A percentile compares a stretch with the other conserved stretches of the same genome.
These are phyloP conservation scores for Suillus alpinus DNA, from an alignment of 768 basidiomycete species.

Conservation along the genomic window DNA sequence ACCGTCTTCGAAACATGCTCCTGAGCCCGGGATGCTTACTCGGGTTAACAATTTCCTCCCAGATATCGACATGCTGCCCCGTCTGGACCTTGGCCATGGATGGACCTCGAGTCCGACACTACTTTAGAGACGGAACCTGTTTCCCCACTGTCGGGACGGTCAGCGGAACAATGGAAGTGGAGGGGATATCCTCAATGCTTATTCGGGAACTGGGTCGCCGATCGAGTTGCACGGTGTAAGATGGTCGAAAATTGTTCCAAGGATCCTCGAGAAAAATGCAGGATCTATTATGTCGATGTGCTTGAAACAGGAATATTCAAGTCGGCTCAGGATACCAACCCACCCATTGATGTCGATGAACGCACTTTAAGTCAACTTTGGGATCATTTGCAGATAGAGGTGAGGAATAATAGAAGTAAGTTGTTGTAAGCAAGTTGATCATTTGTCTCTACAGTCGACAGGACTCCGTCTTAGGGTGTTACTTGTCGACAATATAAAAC, in stretches of 20 bases:
- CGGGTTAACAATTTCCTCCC: not conserved
- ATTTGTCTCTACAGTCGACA: conserved; percentile 9
- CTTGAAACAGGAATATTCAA: conserved; percentile 33
- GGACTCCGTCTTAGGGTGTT: conserved; percentile 25
- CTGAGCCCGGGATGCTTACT: not conserved
- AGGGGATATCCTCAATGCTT: conserved; percentile 40
- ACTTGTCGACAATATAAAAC: conserved; percentile 44
- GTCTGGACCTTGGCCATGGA: conserved; percentile 36
- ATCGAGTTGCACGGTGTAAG: conserved; percentile 29
- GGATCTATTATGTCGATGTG: conserved; percentile 38
- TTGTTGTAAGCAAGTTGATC: not conserved
- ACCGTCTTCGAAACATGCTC: not conserved
- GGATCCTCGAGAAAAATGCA: not conserved
- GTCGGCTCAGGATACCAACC: not conserved
- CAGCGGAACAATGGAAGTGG: conserved; percentile 15
- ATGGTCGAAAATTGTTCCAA: conserved; percentile 14
- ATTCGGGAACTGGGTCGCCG: conserved; percentile 47
- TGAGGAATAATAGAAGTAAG: conserved; percentile 1
- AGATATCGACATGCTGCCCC: conserved; percentile 38
- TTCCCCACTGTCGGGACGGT: not conserved
- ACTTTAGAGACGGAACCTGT: conserved; percentile 6
- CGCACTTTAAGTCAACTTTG: conserved; percentile 17
- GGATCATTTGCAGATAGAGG: conserved; percentile 16
- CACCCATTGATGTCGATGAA: conserved; percentile 8
- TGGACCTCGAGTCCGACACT: conserved; percentile 2